Evolutionary conservation across 331 rosid genomes (phyloP).

Genomic region (Malus hybrid): DNA sequence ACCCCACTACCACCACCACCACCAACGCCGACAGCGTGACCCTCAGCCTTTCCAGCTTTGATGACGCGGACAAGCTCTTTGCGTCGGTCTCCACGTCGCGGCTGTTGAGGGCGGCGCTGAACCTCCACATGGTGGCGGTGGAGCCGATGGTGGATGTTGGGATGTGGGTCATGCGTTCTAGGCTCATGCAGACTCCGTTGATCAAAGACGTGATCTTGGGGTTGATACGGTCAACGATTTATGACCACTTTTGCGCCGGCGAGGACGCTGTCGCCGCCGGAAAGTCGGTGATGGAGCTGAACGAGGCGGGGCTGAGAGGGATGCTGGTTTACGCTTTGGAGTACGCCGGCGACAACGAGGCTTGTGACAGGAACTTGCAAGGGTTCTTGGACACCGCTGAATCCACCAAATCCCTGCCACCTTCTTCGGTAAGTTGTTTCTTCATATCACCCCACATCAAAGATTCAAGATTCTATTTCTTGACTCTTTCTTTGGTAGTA

Average conservation of each 20-base stretch:
- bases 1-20: background rate
- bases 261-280: conserved; percentile 49
- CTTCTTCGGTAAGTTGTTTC: conserved; percentile 51
- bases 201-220: conserved; percentile 13
- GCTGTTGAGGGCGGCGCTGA: conserved; percentile 57
- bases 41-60: conserved; percentile 9
- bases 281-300: conserved; percentile 21
- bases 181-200: conserved; percentile 35
- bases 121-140: conserved; percentile 59
- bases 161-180: conserved; percentile 61
- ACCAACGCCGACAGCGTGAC: background rate
- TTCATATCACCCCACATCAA: background rate
- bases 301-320: conserved; percentile 53
- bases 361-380: conserved; percentile 49
- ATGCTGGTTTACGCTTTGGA: conserved; percentile 80
- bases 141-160: conserved; percentile 77
- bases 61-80: conserved; percentile 46
- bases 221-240: conserved; percentile 33
- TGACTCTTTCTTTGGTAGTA: background rate
- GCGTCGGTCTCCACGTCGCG: conserved; percentile 28
- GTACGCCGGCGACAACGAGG: conserved; percentile 55
- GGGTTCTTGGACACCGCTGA: conserved; percentile 56
- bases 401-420: conserved; percentile 57
- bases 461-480: background rate
- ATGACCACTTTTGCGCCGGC: conserved; percentile 82